Evolutionary conservation across 345 rosid species (phyloP).

Genomic region (Zanthoxylum bungeanum): DNA sequence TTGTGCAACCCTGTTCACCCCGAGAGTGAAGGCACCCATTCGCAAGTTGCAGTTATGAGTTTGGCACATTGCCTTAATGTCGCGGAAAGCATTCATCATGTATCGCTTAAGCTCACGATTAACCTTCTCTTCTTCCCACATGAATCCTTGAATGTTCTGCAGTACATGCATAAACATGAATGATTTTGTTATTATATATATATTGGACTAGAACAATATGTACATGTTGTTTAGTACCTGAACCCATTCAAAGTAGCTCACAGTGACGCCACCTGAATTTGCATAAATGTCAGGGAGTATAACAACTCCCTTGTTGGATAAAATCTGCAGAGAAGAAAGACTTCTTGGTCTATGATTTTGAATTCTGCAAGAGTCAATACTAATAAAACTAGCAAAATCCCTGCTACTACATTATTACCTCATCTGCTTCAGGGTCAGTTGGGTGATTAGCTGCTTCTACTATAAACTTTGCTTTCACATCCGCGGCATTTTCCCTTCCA

Average conservation of each 20-base stretch:
- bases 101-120: slow-evolving; percentile 34
- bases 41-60: slow-evolving; percentile 39
- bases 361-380: neutral
- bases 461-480: slow-evolving; percentile 40
- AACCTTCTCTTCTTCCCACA: slow-evolving; percentile 47
- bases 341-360: neutral
- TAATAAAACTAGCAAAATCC: neutral
- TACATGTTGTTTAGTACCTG: slow-evolving; percentile 28
- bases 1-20: slow-evolving; percentile 41
- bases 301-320: slow-evolving; percentile 46
- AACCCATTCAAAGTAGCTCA: slow-evolving; percentile 55
- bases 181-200: neutral
- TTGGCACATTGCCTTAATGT: slow-evolving; percentile 43
- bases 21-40: slow-evolving; percentile 49
- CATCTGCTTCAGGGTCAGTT: slow-evolving; percentile 45
- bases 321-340: slow-evolving; percentile 29
- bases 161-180: slow-evolving; percentile 18
- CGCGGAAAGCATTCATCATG: slow-evolving; percentile 37
- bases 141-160: slow-evolving; percentile 55
- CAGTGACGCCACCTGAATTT: slow-evolving; percentile 50
- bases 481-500: slow-evolving; percentile 36
- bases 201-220: neutral
- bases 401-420: slow-evolving; percentile 14
- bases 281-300: slow-evolving; percentile 52
- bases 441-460: slow-evolving; percentile 45